Base-by-base conservation (phyloP, 1,284 basidiomycete genomes). In the Ustilago loliicola region DNA sequence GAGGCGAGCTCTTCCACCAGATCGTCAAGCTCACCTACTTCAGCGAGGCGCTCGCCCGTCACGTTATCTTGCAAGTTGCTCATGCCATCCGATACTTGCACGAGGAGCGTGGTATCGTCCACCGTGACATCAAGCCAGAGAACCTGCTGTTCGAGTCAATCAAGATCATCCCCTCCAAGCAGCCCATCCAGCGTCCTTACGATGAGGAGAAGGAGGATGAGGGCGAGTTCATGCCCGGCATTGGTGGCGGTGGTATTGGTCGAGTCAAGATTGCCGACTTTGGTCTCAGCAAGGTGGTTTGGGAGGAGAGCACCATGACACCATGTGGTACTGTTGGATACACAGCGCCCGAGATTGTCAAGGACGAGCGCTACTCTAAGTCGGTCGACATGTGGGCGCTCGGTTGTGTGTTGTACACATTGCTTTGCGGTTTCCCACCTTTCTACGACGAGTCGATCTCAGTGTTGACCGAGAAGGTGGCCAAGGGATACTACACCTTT, bases 351-450 rank as follows among this genome's bases (percentile, higher is more conserved):
- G 97, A 99, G 88, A 99, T 99, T 77, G 97, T 99, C 84, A 98
- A 98, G 88, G 97, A 99, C 86, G 96, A 99, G 88, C 91, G 96
- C 29, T 99, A 99, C 87, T 94, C 93, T 86, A 98, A 98, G 88
- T 94, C 93, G 83, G 97, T 99, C 64, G 97, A 99, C 87, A 99
- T 99, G 97, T 99, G 97, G 97, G 97, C 97, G 3, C 88, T 99
- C 45, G 97, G 97, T 32, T 99, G 97, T 87, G 97, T 99, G 25
- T 90, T 99, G 5, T 99, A 99, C 88, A 99, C 97, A 1, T 89
- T 99, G 2, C 91, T 99, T n/a, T 99, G 97, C 84, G 97, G 96
- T 60, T 98, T 98, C 89, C 95, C 95, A 61, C 89, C 97, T 0
- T 99, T 99, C 89, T 99, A 99, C 87, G 97, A 99, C 81, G 97